A percentile compares a stretch with the other conserved stretches of the same genome.
phyloP scores from a whole-genome alignment of 768 basidiomycete species.

The Russula ochroleuca region DNA sequence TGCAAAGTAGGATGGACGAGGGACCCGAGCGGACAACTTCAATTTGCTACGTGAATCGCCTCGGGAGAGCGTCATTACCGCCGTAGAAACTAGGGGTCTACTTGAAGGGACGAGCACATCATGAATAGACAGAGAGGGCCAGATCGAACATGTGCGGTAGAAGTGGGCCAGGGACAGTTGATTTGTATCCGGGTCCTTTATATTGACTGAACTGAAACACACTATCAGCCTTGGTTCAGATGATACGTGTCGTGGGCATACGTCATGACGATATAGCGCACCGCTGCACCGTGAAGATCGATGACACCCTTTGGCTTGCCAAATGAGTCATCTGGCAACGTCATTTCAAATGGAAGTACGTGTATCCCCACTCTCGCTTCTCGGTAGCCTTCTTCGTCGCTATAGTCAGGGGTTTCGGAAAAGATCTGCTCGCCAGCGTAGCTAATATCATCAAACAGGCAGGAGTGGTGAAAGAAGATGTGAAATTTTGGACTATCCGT shows the following conservation, averaged over 20 bases:
- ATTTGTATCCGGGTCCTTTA: slow-evolving; percentile 58
- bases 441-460: slow-evolving; percentile 48
- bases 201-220: slow-evolving; percentile 58
- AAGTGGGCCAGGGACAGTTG: slow-evolving; percentile 82
- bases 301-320: slow-evolving; percentile 58
- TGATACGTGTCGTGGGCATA: slow-evolving; percentile 38
- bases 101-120: slow-evolving; percentile 55
- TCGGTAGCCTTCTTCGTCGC: slow-evolving; percentile 60
- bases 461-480: slow-evolving; percentile 77
- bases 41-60: slow-evolving; percentile 51
- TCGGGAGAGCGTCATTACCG: slow-evolving; percentile 52
- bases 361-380: slow-evolving; percentile 63
- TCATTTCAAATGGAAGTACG: slow-evolving; percentile 65
- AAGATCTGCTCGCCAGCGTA: slow-evolving; percentile 33
- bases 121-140: slow-evolving; percentile 66
- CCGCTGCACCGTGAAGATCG: slow-evolving; percentile 51
- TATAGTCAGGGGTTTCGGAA: slow-evolving; percentile 41
- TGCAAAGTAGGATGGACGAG: slow-evolving; percentile 74
- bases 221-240: background rate
- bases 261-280: slow-evolving; percentile 80
- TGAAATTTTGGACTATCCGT: slow-evolving; percentile 55
- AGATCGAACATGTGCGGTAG: slow-evolving; percentile 76
- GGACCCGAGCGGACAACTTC: slow-evolving; percentile 59
- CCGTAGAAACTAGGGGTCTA: slow-evolving; percentile 54
- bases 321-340: slow-evolving; percentile 53